phyloP scores from a whole-genome alignment of 1,284 basidiomycete genomes.

The Ceratobasidium sp. region DNA sequence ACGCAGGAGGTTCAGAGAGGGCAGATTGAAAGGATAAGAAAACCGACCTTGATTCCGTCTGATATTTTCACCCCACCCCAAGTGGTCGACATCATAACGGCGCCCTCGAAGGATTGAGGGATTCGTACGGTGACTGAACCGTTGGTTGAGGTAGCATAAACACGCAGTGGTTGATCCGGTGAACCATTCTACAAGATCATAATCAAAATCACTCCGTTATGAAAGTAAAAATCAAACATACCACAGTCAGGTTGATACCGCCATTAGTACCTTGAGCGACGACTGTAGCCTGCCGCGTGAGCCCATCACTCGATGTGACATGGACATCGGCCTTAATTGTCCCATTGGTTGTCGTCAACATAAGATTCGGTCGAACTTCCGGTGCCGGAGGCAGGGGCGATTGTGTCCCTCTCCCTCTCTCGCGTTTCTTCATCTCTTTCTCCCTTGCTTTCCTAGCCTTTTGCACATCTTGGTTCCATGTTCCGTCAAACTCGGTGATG shows the following conservation, averaged over 20 bases:
- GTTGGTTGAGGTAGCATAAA: slow-evolving; percentile 9
- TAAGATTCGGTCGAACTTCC: slow-evolving; percentile 26
- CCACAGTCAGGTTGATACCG: slow-evolving; percentile 12
- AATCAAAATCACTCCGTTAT: background rate
- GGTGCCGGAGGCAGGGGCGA: background rate
- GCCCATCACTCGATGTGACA: slow-evolving; percentile 30
- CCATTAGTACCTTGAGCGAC: slow-evolving; percentile 20
- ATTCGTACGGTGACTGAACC: slow-evolving; percentile 10
- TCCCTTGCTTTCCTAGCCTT: slow-evolving; percentile 8
- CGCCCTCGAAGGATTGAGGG: slow-evolving; percentile 31
- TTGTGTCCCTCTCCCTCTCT: background rate
- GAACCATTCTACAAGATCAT: background rate
- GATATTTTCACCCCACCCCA: slow-evolving; percentile 24
- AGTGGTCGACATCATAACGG: slow-evolving; percentile 14
- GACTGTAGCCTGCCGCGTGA: slow-evolving; percentile 10
- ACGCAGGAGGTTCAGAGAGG: background rate
- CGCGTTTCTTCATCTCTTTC: slow-evolving; percentile 8
- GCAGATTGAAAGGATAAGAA: background rate
- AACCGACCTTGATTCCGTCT: slow-evolving; percentile 16
- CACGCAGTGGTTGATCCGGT: slow-evolving; percentile 17
- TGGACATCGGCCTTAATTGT: slow-evolving; percentile 17
- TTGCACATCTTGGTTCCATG: slow-evolving; percentile 24
- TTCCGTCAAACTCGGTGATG: slow-evolving; percentile 20
- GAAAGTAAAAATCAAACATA: background rate
- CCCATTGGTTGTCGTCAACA: slow-evolving; percentile 20